These are phyloP conservation scores for Candida rishiriensis DNA, from an alignment of 805 yeast species.

Conservation along the genomic window DNA sequence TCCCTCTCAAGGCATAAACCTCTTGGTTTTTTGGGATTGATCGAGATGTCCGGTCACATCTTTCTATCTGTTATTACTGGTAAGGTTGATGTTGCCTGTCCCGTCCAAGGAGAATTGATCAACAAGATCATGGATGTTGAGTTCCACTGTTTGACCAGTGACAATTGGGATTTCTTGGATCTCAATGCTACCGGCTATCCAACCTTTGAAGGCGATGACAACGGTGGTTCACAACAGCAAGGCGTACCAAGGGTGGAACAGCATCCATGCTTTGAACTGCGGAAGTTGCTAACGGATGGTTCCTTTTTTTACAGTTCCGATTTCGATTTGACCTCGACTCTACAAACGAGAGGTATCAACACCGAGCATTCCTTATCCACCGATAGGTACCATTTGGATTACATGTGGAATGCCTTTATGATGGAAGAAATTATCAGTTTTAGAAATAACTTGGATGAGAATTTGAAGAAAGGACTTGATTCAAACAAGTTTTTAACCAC, in stretches of 20 bases:
- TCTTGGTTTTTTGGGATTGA: constrained; percentile 76
- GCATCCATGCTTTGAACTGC: constrained; percentile 81
- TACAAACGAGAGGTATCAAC: constrained; percentile 69
- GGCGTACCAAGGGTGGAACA: constrained; percentile 32
- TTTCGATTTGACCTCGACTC: constrained; percentile 83
- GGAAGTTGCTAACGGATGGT: constrained; percentile 77
- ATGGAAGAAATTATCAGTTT: constrained; percentile 76
- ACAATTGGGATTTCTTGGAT: constrained; percentile 77
- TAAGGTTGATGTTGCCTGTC: constrained; percentile 72
- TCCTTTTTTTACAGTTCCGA: constrained; percentile 90
- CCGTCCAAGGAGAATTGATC: constrained; percentile 74
- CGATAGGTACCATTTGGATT: constrained; percentile 71
- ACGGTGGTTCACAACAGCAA: constrained; percentile 7
- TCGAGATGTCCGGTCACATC: constrained; percentile 60
- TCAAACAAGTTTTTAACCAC: constrained; percentile 80
- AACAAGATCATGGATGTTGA: constrained; percentile 82
- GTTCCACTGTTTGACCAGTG: constrained; percentile 67
- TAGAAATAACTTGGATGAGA: constrained; percentile 62
- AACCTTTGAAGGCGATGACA: constrained; percentile 34
- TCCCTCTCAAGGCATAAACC: constrained; percentile 42
- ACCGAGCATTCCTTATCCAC: constrained; percentile 38
- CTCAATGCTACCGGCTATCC: constrained; percentile 69
- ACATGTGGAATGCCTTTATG: constrained; percentile 96
- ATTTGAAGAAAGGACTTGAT: constrained; percentile 59
- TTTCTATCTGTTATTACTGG: constrained; percentile 80